phyloP scores from a whole-genome alignment of 805 yeast species.

The Wickerhamomyces queroliae region DNA sequence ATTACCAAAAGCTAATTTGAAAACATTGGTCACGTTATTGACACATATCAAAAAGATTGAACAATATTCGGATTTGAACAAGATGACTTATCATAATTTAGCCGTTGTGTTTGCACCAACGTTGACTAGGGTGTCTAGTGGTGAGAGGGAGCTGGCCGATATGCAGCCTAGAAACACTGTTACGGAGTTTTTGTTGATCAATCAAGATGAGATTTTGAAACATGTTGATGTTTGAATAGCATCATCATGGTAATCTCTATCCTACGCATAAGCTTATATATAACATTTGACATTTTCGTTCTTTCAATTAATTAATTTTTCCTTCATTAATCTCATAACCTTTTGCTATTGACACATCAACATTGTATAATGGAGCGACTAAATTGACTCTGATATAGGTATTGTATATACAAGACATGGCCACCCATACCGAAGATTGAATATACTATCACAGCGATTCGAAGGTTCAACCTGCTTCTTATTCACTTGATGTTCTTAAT shows the following conservation, averaged over 20 bases:
- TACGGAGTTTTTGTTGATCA: constrained; percentile 63
- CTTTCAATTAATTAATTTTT: not conserved
- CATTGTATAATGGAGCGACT: no score
- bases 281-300: not conserved
- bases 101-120: constrained; percentile 96
- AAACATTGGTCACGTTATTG: constrained; percentile 49
- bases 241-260: no score
- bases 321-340: not conserved
- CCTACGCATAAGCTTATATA: no score
- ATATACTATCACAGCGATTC: no score
- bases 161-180: constrained; percentile 75
- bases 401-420: not conserved
- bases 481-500: constrained; percentile 53
- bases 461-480: not conserved
- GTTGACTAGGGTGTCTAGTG: constrained; percentile 68
- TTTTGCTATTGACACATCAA: no score
- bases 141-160: constrained; percentile 79
- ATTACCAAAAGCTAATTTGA: constrained; percentile 66
- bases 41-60: constrained; percentile 63
- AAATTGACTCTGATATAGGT: no score
- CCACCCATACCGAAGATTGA: no score
- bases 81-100: constrained; percentile 80
- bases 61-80: constrained; percentile 45
- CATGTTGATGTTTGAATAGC: not conserved
- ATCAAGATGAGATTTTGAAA: constrained; percentile 35